Percentiles rank a stretch among this genome's conserved stretches.
phyloP scores from a whole-genome alignment of 2,329 filamentous ascomycete species.

The Stagonosporopsis chrysanthemi region DNA sequence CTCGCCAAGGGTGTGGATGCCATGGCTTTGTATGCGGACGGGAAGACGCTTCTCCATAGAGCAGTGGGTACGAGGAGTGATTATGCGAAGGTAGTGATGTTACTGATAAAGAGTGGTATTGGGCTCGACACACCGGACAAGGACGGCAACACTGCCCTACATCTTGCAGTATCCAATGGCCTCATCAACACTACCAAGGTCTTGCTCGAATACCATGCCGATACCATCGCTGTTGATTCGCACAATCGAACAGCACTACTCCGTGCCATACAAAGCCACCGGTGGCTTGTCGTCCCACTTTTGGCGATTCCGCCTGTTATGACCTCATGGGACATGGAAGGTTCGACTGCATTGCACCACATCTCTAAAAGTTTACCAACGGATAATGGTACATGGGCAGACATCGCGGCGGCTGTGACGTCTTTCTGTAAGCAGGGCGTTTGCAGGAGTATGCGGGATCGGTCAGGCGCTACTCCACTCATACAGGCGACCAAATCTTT shows the following conservation, averaged over 20 bases:
- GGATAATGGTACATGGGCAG: slow-evolving; percentile 33
- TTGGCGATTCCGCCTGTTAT: slow-evolving; percentile 40
- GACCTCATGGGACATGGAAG: slow-evolving; percentile 43
- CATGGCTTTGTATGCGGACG: slow-evolving; percentile 33
- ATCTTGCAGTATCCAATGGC: slow-evolving; percentile 41
- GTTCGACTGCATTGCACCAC: slow-evolving; percentile 44
- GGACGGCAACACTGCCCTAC: slow-evolving; percentile 38
- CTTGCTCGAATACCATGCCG: slow-evolving; percentile 35
- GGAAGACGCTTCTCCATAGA: slow-evolving; percentile 42
- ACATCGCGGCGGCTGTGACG: slow-evolving; percentile 33
- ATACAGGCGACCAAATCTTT: slow-evolving; percentile 41
- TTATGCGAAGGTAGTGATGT: slow-evolving; percentile 29
- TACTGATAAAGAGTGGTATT: slow-evolving; percentile 34
- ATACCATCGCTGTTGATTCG: slow-evolving; percentile 32
- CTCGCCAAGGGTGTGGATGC: slow-evolving; percentile 37
- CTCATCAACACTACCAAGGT: slow-evolving; percentile 28
- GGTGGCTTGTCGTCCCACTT: slow-evolving; percentile 38
- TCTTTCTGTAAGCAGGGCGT: slow-evolving; percentile 43
- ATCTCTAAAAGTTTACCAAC: slow-evolving; percentile 35
- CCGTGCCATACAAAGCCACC: slow-evolving; percentile 37
- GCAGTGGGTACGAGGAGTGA: slow-evolving; percentile 28
- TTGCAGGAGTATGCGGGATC: slow-evolving; percentile 44
- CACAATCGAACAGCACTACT: slow-evolving; percentile 41
- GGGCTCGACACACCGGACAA: slow-evolving; percentile 34
- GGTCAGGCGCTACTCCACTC: slow-evolving; percentile 44